Conservation (phyloP, 805 yeast genomes). For the Spathaspora sp. region DNA sequence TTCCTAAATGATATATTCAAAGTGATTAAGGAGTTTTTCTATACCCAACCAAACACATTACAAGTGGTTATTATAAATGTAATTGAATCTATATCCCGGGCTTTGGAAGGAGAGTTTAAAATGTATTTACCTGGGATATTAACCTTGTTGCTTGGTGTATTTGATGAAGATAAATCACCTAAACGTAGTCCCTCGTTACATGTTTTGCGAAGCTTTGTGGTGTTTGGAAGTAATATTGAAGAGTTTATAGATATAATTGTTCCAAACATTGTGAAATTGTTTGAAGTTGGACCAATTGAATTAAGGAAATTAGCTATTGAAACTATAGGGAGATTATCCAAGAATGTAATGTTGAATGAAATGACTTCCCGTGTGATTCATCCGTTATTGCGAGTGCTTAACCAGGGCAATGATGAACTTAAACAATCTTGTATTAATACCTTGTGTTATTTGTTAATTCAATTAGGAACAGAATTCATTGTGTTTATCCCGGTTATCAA, state of each 20-base stretch:
- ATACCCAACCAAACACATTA: conserved; percentile 44
- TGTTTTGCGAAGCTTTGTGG: conserved; percentile 77
- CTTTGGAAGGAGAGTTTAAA: conserved; percentile 91
- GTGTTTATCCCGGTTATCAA: conserved; percentile 84
- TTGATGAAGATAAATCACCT: conserved; percentile 67
- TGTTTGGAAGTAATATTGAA: conserved; percentile 83
- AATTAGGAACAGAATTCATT: conserved; percentile 77
- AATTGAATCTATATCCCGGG: conserved; percentile 78
- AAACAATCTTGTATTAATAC: conserved; percentile 71
- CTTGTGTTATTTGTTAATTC: conserved; percentile 69
- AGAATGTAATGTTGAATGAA: conserved; percentile 69
- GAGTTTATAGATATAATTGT: conserved; percentile 83
- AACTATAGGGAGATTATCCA: conserved; percentile 77
- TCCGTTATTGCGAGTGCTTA: conserved; percentile 70
- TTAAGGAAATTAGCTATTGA: conserved; percentile 74
- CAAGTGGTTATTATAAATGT: conserved; percentile 78
- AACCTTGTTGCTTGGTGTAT: conserved; percentile 68
- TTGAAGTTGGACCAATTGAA: conserved; percentile 63
- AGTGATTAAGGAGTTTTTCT: conserved; percentile 72
- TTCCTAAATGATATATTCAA: conserved; percentile 71
- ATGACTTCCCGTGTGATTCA: conserved; percentile 90
- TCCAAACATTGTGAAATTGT: conserved; percentile 79
- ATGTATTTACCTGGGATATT: conserved; percentile 74
- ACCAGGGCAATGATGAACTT: conserved; percentile 52
- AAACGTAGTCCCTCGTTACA: conserved; percentile 62